Evolutionary conservation across 257 asterid genomes (phyloP).

Genomic region (Rehmannia glutinosa): DNA sequence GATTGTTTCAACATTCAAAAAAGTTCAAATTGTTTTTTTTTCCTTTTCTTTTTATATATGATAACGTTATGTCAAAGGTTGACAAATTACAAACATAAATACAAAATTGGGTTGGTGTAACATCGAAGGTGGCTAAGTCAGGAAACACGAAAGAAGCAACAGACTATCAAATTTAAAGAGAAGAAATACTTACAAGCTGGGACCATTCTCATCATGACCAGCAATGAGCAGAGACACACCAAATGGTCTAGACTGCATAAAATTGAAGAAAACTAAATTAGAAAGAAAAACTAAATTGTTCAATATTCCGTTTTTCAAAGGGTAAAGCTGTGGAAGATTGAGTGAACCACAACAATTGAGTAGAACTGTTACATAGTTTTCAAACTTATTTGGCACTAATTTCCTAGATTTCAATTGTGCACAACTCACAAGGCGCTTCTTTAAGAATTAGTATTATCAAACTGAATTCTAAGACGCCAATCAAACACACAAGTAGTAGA

Average conservation of each 20-base stretch:
- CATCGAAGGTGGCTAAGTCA: too few relatives aligned
- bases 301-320: not conserved
- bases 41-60: not conserved
- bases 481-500: not conserved
- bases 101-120: not conserved
- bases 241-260: conserved; percentile 90
- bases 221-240: conserved; percentile 96
- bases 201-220: conserved; percentile 97
- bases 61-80: not conserved
- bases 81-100: not conserved
- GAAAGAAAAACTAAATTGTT: not conserved
- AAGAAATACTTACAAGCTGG: conserved; percentile 74
- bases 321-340: not conserved
- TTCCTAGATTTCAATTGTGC: not conserved
- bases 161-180: not conserved
- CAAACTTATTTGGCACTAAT: not conserved
- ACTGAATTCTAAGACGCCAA: not conserved
- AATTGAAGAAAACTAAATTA: not conserved
- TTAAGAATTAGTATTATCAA: not conserved
- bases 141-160: not conserved
- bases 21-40: not conserved
- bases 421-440: not conserved
- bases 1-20: not conserved
- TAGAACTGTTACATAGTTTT: not conserved
- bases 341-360: not conserved